These are phyloP conservation scores for Blakeslea trispora DNA, from an alignment of 371 early-diverging fungal genomes.

Conservation along the genomic window DNA sequence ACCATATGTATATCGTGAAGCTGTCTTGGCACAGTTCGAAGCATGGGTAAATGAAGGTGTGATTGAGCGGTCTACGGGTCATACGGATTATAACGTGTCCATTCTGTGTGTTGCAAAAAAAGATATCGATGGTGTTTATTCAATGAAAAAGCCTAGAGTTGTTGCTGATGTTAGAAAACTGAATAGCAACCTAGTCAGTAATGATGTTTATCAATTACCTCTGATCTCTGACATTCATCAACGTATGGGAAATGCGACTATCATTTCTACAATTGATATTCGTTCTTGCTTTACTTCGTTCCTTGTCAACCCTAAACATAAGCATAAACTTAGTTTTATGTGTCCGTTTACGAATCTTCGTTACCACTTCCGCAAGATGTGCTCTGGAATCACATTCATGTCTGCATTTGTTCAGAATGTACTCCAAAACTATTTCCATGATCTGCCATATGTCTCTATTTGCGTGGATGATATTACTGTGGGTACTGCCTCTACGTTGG, in stretches of 20 bases:
- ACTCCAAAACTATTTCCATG: conserved; percentile 1
- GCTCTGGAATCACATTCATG: conserved; percentile 4
- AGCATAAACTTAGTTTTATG: conserved; percentile 5
- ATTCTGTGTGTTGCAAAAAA: neutral
- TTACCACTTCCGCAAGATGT: neutral
- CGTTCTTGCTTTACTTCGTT: conserved; percentile 8
- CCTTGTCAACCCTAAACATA: neutral
- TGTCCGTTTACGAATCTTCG: conserved; percentile 5
- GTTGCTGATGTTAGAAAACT: conserved; percentile 8
- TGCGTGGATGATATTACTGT: conserved; percentile 11
- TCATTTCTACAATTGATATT: conserved; percentile 4
- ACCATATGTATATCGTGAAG: neutral
- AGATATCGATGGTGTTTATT: neutral
- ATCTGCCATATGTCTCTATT: conserved; percentile 3
- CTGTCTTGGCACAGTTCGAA: neutral
- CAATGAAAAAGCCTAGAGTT: conserved; percentile 1
- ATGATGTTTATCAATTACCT: neutral
- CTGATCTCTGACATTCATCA: conserved; percentile 1
- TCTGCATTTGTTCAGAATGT: conserved; percentile 3
- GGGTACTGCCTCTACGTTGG: neutral
- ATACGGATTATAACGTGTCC: neutral
- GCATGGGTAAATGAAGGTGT: neutral
- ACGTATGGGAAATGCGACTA: neutral
- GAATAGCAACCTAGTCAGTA: neutral
- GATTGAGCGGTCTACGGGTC: neutral